A percentile compares a stretch with the other conserved stretches of the same genome.
Evolutionary conservation across 768 basidiomycete genomes (phyloP).

Genomic region (Collybia sordida): DNA sequence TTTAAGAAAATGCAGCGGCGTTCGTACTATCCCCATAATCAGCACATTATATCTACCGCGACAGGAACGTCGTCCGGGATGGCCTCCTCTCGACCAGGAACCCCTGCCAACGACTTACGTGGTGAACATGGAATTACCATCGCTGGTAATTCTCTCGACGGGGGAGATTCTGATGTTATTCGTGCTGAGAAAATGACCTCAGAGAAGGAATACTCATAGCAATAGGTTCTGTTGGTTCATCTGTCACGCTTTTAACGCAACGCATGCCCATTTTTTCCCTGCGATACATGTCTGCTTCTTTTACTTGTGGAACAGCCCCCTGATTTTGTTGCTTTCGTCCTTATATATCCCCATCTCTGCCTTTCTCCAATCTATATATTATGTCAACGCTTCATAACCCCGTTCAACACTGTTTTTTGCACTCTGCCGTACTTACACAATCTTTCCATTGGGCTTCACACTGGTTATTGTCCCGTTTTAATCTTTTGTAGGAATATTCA

Average conservation of each 20-base stretch:
- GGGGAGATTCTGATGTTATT: constrained; percentile 33
- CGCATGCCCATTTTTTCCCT: neutral
- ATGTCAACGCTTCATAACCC: neutral
- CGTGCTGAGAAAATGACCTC: constrained; percentile 39
- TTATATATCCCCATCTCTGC: constrained; percentile 11
- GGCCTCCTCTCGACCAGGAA: constrained; percentile 71
- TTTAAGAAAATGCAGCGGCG: constrained; percentile 90
- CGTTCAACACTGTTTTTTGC: neutral
- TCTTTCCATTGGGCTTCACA: neutral
- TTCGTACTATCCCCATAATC: constrained; percentile 88
- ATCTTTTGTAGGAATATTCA: constrained; percentile 4
- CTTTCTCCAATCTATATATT: constrained; percentile 3
- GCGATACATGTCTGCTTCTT: neutral
- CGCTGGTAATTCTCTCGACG: constrained; percentile 40
- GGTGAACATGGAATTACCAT: constrained; percentile 40
- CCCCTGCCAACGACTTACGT: constrained; percentile 57
- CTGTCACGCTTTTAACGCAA: constrained; percentile 1
- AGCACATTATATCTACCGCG: constrained; percentile 68
- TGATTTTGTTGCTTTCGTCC: constrained; percentile 1
- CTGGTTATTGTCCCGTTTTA: neutral
- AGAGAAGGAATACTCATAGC: constrained; percentile 55
- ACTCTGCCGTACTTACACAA: neutral
- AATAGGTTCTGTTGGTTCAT: neutral
- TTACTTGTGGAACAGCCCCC: constrained; percentile 5
- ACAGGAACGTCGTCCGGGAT: constrained; percentile 74